phyloP scores from a whole-genome alignment of 257 asterid species.

The Penstemon newberryi region DNA sequence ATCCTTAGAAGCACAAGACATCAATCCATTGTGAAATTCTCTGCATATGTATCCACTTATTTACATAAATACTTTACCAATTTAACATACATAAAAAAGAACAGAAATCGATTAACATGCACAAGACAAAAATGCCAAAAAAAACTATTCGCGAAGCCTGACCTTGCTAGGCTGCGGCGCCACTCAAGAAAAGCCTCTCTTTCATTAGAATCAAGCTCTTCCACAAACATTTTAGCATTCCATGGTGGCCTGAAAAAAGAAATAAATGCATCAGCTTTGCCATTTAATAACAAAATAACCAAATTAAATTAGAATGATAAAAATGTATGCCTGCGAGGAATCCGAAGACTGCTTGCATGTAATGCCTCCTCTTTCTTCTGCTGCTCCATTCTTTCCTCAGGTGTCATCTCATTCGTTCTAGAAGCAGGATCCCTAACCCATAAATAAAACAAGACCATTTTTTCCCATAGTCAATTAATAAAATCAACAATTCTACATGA shows the following conservation, averaged over 20 bases:
- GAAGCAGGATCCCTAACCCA: conserved; percentile 70
- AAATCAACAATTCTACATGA: neutral
- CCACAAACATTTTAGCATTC: conserved; percentile 83
- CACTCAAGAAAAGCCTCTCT: conserved; percentile 77
- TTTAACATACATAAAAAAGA: conserved; percentile 1
- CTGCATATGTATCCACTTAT: neutral
- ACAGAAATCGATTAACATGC: neutral
- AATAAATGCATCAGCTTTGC: conserved; percentile 21
- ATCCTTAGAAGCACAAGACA: conserved; percentile 11
- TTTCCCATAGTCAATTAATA: too few relatives aligned
- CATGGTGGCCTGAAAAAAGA: conserved; percentile 78
- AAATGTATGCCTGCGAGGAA: conserved; percentile 79
- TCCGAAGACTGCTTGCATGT: conserved; percentile 90
- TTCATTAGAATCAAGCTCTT: conserved; percentile 89
- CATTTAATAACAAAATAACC: conserved; percentile 7
- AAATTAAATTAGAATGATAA: conserved; percentile 1
- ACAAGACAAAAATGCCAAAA: neutral
- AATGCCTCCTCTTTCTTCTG: conserved; percentile 87
- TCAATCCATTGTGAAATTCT: neutral
- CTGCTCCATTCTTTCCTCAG: conserved; percentile 59
- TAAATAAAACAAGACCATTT: neutral
- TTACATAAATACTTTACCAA: neutral
- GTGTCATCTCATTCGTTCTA: conserved; percentile 50
- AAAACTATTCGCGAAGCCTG: conserved; percentile 20
- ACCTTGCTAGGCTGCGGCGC: conserved; percentile 98